Evolutionary conservation across 75 land plant genomes (phyloP), one percentile per base, ranked within the genome.

Genomic region (Pseudotsuga menziesii): DNA sequence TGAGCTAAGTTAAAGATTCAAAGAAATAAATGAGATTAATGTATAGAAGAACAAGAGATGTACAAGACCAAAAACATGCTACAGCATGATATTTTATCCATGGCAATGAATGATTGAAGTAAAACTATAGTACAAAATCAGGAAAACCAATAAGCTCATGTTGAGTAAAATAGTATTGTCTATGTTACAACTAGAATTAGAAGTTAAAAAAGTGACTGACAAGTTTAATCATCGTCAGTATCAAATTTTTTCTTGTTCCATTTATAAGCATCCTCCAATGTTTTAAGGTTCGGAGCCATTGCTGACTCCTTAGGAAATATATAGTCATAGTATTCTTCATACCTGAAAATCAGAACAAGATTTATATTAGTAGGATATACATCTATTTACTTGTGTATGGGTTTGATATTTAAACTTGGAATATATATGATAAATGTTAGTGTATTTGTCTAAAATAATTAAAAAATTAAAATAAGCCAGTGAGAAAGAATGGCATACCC

Each of bases 221-320:
- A 36, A 71, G 5, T 76, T 80, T 74, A 83, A 60, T 88, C 88
- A 9, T 83, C 92, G 52, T 85, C 86, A 55, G 75, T 44, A 55
- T 44, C 88, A 36, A 67, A 35, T 57, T 93, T 96, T 78, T 91
- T 94, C 81, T 85, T 96, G 76, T 96, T 96, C 98, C 98, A 96
- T 26, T 85, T 90, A 70, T 96, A 93, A 25, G 98, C 96, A 29
- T 90, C 92, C 83, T 96, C 94, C 76, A 96, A 67, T 11, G 93
- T 88, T 75, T 96, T 96, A 22, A 93, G 86, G 74, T 87, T 95
- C 22, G 92, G 93, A 11, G 91, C 90, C 83, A 82, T 86, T 15
- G 89, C 80, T 57, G 83, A 84, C 73, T 91, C 97, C 66, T 91
- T 91, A 4, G 97, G 97, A 76, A 93, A 96, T 13, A 93, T 76